Evolutionary conservation across 225 moss, liverwort and hornwort species (phyloP).

Genomic region (Bryoerythrophyllum caledonicum): DNA sequence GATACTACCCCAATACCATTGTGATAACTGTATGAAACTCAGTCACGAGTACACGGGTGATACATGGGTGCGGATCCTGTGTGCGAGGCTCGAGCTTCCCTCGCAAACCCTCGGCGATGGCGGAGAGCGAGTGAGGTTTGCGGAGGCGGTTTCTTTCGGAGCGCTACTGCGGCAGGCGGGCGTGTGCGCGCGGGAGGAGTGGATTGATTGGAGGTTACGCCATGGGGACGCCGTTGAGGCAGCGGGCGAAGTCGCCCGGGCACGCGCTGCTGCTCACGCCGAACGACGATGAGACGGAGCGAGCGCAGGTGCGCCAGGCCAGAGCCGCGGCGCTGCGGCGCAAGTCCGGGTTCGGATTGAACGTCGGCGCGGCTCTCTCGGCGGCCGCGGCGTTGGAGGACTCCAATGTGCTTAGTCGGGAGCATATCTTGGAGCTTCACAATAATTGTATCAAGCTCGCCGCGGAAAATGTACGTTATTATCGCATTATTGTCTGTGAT

Average conservation of each 20-base stretch:
- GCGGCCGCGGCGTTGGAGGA: conserved; percentile 34
- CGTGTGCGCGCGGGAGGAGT: neutral
- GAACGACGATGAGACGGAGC: conserved; percentile 65
- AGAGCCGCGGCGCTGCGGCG: conserved; percentile 61
- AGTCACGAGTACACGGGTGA: neutral
- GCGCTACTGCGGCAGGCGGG: neutral
- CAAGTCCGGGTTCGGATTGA: conserved; percentile 51
- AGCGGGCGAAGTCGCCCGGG: conserved; percentile 58
- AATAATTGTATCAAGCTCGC: conserved; percentile 71
- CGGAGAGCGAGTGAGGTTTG: conserved; percentile 18
- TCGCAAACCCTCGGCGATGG: conserved; percentile 23
- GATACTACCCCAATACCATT: neutral
- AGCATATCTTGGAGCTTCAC: conserved; percentile 63
- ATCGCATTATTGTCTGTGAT: no score
- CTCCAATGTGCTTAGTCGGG: conserved; percentile 49
- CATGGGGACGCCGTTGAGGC: conserved; percentile 58
- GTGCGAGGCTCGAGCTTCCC: neutral
- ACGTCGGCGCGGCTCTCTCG: conserved; percentile 14
- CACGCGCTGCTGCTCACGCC: conserved; percentile 58
- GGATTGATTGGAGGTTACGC: no score
- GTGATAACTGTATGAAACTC: neutral
- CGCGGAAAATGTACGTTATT: conserved; percentile 51
- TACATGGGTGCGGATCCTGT: neutral
- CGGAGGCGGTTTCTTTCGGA: neutral
- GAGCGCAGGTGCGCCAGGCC: conserved; percentile 60